phyloP scores from a whole-genome alignment of 352 stramenopile genomes.

The Phytophthora citricola region DNA sequence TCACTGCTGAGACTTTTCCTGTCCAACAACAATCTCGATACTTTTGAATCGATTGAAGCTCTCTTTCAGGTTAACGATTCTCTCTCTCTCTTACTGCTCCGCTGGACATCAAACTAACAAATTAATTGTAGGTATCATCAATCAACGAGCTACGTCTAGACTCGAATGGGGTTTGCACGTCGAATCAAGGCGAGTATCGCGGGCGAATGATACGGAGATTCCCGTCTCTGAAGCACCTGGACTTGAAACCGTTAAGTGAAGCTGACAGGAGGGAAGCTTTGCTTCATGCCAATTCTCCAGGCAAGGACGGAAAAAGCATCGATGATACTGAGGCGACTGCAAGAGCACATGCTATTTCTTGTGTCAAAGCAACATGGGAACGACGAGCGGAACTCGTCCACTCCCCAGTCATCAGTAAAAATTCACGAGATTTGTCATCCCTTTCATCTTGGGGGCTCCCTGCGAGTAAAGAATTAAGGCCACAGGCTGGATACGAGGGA shows the following conservation, averaged over 20 bases:
- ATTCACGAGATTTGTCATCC: constrained; percentile 17
- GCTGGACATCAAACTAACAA: not conserved
- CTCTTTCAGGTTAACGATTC: constrained; percentile 58
- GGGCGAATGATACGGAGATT: constrained; percentile 75
- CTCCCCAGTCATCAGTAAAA: constrained; percentile 9
- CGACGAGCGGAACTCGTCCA: constrained; percentile 11
- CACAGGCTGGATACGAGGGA: constrained; percentile 31
- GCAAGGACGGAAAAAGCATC: constrained; percentile 28
- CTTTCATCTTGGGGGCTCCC: constrained; percentile 12
- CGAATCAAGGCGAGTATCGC: constrained; percentile 65
- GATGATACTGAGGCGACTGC: constrained; percentile 58
- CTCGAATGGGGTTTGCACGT: constrained; percentile 73
- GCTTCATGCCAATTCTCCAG: constrained; percentile 32
- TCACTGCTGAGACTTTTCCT: constrained; percentile 90
- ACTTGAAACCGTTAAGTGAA: constrained; percentile 82
- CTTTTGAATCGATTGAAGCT: constrained; percentile 72
- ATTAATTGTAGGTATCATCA: constrained; percentile 41
- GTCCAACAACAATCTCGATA: constrained; percentile 90
- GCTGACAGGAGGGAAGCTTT: constrained; percentile 69
- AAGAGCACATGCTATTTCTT: constrained; percentile 59
- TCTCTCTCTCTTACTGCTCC: not conserved
- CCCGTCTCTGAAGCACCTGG: constrained; percentile 82
- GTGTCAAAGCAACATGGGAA: constrained; percentile 50
- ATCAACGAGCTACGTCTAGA: constrained; percentile 91
- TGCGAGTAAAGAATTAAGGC: constrained; percentile 3